Evolutionary conservation across 2,329 filamentous ascomycete species (phyloP), one percentile per base, ranked within the genome.

Genomic region (Aspergillus ruber): DNA sequence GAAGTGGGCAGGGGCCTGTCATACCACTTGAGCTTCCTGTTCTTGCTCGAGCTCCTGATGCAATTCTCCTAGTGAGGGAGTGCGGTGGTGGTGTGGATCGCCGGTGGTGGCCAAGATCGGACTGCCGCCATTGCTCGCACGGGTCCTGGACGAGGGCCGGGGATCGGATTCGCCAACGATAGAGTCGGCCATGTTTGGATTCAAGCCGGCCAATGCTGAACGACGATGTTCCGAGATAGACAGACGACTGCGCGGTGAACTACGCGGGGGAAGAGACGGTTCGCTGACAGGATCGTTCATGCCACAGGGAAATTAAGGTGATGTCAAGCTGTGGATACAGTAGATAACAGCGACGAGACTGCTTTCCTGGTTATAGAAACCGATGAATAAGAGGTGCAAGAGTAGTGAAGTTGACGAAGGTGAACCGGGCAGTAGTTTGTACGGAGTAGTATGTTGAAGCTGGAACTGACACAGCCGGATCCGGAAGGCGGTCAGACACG

Each of bases 21-120:
- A 51, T 63, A 74, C 72, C 59, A 76, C 74, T 65, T 76, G 74
- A 13, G 72, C 73, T 58, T 76, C 74, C 52, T 76, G 74, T 52
- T 76, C 74, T 54, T 76, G 71, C 53, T 76, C 74, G 40, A 76
- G 54, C 51, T 75, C 73, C 52, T 76, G 74, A 56, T 76, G 74
- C 25, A 76, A 59, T 55, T 76, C 73, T 20, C 74, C 74, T 27
- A 76, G 53, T 25, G 72, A 75, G 5, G 73, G 72, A 20, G 73
- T 62, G 8, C 74, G 68, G 40, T 75, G 72, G 40, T 74, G 71
- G 52, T 74, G 71, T 15, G 71, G 72, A 55, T 74, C 71, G 18
- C 69, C 71, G 9, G 68, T 72, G 17, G 36, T 20, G 17, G 36
- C 36, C 40, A 73, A 67, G 23, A 67, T 58, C 35, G 70, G 65